A percentile compares a stretch with the other conserved stretches of the same genome.
Evolutionary conservation across 2,329 filamentous ascomycete genomes (phyloP).

Genomic region (Xylariomycetidae sp.): DNA sequence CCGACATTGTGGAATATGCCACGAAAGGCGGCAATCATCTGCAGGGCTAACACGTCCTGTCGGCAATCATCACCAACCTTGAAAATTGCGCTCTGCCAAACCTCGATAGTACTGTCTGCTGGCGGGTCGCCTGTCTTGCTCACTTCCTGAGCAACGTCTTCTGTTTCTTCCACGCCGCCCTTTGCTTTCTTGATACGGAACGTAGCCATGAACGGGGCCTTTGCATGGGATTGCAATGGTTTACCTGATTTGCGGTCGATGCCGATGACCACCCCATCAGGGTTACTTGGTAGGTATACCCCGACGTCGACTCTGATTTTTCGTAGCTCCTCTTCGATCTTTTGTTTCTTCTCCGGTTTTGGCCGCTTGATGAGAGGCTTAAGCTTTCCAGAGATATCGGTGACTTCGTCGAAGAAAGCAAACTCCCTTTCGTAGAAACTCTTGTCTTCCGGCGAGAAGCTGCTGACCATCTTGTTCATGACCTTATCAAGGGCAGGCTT

Average conservation of each 20-base stretch:
- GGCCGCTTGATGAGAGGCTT: slow-evolving; percentile 87
- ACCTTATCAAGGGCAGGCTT: slow-evolving; percentile 93
- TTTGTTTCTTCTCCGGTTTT: slow-evolving; percentile 97
- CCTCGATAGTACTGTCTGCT: slow-evolving; percentile 66
- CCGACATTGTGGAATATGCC: slow-evolving; percentile 95
- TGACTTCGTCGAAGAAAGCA: slow-evolving; percentile 96
- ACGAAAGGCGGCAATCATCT: slow-evolving; percentile 97
- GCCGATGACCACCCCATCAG: slow-evolving; percentile 92
- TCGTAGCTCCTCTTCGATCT: slow-evolving; percentile 96
- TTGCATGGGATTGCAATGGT: slow-evolving; percentile 94
- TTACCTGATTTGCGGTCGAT: slow-evolving; percentile 98
- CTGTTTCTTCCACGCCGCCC: slow-evolving; percentile 45
- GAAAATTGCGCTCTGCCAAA: slow-evolving; percentile 99
- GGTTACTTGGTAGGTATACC: slow-evolving; percentile 95
- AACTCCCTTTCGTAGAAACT: slow-evolving; percentile 94
- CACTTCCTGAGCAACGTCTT: slow-evolving; percentile 46
- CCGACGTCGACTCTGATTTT: slow-evolving; percentile 97
- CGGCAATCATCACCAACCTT: slow-evolving; percentile 98
- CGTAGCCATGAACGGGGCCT: slow-evolving; percentile 98
- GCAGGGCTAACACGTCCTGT: slow-evolving; percentile 91
- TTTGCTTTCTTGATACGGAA: slow-evolving; percentile 90
- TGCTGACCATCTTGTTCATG: slow-evolving; percentile 74
- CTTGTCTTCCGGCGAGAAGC: slow-evolving; percentile 74
- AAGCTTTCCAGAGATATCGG: slow-evolving; percentile 89
- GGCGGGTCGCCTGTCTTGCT: slow-evolving; percentile 31